Evolutionary conservation across 371 early-diverging fungal species (phyloP).

Genomic region (Chytridium lagenaria): DNA sequence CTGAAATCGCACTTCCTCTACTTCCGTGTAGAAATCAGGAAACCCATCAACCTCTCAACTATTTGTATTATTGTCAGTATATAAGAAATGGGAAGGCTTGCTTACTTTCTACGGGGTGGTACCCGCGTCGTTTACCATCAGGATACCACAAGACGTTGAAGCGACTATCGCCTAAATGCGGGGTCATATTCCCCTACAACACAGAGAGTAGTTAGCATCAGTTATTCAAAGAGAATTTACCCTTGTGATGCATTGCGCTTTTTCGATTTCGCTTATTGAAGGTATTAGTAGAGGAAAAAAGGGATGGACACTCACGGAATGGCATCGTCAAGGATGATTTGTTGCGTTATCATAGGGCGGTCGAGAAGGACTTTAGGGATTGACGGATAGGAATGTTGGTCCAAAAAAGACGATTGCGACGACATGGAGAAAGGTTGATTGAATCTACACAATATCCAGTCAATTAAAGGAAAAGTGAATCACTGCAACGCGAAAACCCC

Average conservation of each 20-base stretch:
- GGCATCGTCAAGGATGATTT: conserved; percentile 19
- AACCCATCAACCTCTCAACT: conserved; percentile 25
- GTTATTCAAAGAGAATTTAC: background rate
- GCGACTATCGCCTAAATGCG: conserved; percentile 16
- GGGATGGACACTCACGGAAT: conserved; percentile 29
- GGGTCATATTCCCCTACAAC: conserved; percentile 15
- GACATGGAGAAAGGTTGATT: conserved; percentile 13
- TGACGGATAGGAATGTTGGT: conserved; percentile 22
- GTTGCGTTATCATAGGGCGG: conserved; percentile 3
- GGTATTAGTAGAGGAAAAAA: too few species aligned
- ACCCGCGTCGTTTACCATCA: conserved; percentile 21
- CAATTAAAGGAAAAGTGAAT: too few species aligned
- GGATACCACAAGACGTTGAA: conserved; percentile 26
- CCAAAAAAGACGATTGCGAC: conserved; percentile 21
- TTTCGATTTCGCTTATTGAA: conserved; percentile 12
- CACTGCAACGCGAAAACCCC: too few species aligned
- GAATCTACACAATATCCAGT: too few species aligned
- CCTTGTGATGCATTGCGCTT: conserved; percentile 22
- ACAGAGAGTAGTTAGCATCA: background rate
- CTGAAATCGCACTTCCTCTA: background rate
- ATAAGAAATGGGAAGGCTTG: background rate
- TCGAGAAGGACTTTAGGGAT: background rate
- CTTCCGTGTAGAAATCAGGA: conserved; percentile 24
- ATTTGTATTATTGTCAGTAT: background rate
- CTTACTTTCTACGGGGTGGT: conserved; percentile 23